Evolutionary conservation across 148 eudicot genomes (phyloP), one percentile per base, ranked within the genome.

Genomic region (Cornus suecica): DNA sequence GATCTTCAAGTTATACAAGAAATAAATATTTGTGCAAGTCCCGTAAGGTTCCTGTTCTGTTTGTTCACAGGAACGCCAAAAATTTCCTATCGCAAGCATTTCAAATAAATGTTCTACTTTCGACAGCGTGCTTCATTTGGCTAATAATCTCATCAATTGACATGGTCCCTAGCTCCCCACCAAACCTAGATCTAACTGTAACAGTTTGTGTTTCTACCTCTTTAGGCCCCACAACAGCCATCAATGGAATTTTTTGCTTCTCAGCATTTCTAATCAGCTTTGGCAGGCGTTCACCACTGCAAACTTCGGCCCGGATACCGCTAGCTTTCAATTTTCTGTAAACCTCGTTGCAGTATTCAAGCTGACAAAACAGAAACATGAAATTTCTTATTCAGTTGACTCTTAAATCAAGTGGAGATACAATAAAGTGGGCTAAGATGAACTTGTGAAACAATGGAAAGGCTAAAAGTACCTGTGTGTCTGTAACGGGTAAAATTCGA

Each of bases 181-280:
- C 88, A 68, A 91, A 91, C 79, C 99, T 91, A 30, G 99, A 95
- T 80, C 97, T 80, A 45, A 95, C 87, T 1, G 99, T 95, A 26
- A 95, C 88, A 8, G 97, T 87, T 66, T 84, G 83, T 9, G 89
- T 86, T 72, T 95, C 97, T 5, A 87, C 87, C 83, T 95, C 99
- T 83, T 84, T 92, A 14, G 94, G 93, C 26, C 99, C 99, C 51
- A 91, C 88, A 0, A 91, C 97, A 8, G 91, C 99, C 97, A 92
- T 95, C 73, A 95, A 76, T 18, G 99, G 99, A 42, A 95, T 87
- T 72, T 87, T 92, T 77, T 92, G 96, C 86, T 95, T 92, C 84
- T 95, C 97, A 10, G 97, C 84, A 27, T 83, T 95, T 75, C 99
- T 86, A 23, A 95, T 87, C 66, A 95, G 96, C 76, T 95, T 95